Evolutionary conservation across 1,284 basidiomycete genomes (phyloP).

Genomic region (Erythrobasidium hasegawianum): DNA sequence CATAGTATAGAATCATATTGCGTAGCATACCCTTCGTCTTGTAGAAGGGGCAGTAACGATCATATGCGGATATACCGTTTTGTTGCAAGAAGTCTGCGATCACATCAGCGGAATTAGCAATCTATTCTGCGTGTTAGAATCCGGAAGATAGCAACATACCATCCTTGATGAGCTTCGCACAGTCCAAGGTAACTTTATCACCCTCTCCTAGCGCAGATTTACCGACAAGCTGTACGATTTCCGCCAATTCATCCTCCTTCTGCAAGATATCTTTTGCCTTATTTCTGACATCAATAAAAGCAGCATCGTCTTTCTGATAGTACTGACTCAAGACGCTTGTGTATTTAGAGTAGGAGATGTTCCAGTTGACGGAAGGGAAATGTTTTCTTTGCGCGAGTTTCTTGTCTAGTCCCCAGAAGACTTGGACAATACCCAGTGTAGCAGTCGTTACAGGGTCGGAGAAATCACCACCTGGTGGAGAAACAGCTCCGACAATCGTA

Average conservation of each 20-base stretch:
- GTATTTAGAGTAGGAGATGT: slow-evolving; percentile 97
- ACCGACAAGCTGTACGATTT: slow-evolving; percentile 98
- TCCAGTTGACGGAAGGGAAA: slow-evolving; percentile 79
- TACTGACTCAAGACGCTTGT: slow-evolving; percentile 89
- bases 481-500: slow-evolving; percentile 97
- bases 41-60: slow-evolving; percentile 90
- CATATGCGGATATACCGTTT: slow-evolving; percentile 97
- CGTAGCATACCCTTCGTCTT: slow-evolving; percentile 81
- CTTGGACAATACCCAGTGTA: slow-evolving; percentile 97
- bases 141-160: slow-evolving; percentile 1
- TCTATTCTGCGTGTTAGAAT: not conserved
- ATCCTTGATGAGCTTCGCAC: slow-evolving; percentile 83
- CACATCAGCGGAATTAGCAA: slow-evolving; percentile 48
- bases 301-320: slow-evolving; percentile 85
- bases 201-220: slow-evolving; percentile 95
- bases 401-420: slow-evolving; percentile 83
- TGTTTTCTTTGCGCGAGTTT: slow-evolving; percentile 85
- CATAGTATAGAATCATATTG: slow-evolving; percentile 94
- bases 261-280: slow-evolving; percentile 95
- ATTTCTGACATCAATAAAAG: slow-evolving; percentile 86
- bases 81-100: slow-evolving; percentile 93
- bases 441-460: slow-evolving; percentile 97
- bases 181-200: slow-evolving; percentile 98
- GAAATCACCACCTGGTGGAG: slow-evolving; percentile 98
- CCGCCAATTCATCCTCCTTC: slow-evolving; percentile 96